Evolutionary conservation across 1,284 basidiomycete species (phyloP), one percentile per base, ranked within the genome.

Genomic region (Phenoliferia sp.): DNA sequence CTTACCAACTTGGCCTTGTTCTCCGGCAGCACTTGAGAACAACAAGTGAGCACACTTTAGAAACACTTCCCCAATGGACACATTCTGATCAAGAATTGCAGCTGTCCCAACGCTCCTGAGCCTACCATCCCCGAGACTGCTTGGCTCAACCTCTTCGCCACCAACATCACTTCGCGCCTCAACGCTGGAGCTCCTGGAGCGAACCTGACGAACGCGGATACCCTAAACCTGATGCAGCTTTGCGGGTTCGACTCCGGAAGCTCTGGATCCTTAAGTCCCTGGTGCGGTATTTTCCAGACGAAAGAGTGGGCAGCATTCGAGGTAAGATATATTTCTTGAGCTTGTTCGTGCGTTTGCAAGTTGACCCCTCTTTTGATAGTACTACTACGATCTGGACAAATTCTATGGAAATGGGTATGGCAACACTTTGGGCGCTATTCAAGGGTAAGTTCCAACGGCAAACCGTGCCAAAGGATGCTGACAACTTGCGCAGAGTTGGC

Each of bases 301-400:
- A 76, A 82, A 0, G 87, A 89, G 62, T 91, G 87, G 77, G 80
- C 80, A 26, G 81, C 81, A 0, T 88, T 86, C 71, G 87, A 88
- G 65, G 65, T 63, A 34, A 26, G 65, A 48, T 3, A 52, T 32
- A 3, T 29, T 48, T 34, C 26, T 12, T 50, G 28, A 29, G 32
- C n/a, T 7, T 17, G 5, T 12, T 32, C 12, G 32, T 7, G 1
- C 3, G n/a, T 29, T 36, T 6, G 22, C 29, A 22, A 9, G 31
- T 52, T 56, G 1, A 56, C 12, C 17, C 12, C 4, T 1, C n/a
- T 3, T n/a, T 22, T 33, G 3, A 32, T 26, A 44, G 36, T 60
- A 57, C 78, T 83, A 80, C 52, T 84, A 83, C 4, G 90, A 93
- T 76, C 78, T 93, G 12, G 84, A 86, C 75, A 89, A 92, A 77